These are phyloP conservation scores for Striga hermonthica DNA, from an alignment of 305 asterid species.

Conservation along the genomic window DNA sequence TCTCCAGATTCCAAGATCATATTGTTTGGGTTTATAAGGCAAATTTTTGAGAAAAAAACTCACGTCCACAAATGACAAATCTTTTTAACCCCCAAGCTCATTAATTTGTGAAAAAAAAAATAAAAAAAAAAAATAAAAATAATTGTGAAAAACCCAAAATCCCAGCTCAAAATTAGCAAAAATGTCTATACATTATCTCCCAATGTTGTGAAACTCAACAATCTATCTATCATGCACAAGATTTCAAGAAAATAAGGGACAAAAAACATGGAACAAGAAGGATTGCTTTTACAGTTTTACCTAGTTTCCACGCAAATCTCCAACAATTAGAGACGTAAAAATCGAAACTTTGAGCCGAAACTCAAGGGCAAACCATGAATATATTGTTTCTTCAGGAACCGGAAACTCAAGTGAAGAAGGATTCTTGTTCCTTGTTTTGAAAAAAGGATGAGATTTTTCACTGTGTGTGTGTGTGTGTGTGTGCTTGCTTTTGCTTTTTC, in stretches of 20 bases:
- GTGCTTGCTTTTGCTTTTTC: constrained; percentile 33
- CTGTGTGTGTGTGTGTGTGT: constrained; percentile 22
- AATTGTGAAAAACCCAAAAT: not conserved
- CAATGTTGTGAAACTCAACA: too few species aligned
- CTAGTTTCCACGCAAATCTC: too few species aligned
- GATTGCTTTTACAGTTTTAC: too few species aligned
- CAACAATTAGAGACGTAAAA: too few species aligned
- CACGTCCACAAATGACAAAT: too few species aligned
- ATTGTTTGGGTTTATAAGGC: not conserved
- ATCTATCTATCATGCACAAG: too few species aligned
- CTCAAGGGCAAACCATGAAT: not conserved
- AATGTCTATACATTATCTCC: not conserved
- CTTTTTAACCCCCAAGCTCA: constrained; percentile 6
- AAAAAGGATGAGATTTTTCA: constrained; percentile 28
- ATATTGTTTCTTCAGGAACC: constrained; percentile 2
- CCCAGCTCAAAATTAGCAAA: constrained; percentile 30
- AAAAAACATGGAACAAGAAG: too few species aligned
- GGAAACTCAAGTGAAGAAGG: not conserved
- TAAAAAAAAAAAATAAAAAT: too few species aligned
- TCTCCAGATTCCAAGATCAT: too few species aligned
- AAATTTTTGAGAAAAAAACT: constrained; percentile 5
- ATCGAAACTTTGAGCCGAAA: too few species aligned
- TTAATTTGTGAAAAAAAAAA: not conserved
- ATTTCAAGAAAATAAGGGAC: too few species aligned
- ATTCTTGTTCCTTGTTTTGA: constrained; percentile 27